phyloP scores from a whole-genome alignment of 2,329 filamentous ascomycete species.

The Mollisiaceae sp. region DNA sequence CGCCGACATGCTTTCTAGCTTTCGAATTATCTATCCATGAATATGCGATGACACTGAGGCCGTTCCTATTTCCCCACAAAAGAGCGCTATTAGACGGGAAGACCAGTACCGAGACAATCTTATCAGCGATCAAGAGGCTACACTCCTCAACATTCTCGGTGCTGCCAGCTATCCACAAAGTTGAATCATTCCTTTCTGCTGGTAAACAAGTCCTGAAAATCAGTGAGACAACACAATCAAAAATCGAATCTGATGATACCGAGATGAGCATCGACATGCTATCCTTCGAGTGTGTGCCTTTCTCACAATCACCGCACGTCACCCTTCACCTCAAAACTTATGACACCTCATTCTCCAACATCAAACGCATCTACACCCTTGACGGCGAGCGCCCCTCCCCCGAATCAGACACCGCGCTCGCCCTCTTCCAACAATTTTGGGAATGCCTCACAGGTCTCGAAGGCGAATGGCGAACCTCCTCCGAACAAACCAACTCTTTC shows the following conservation, averaged over 20 bases:
- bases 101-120: not conserved
- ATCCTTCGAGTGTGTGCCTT: not conserved
- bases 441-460: not conserved
- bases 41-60: constrained; percentile 14
- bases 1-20: constrained; percentile 21
- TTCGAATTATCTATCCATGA: constrained; percentile 8
- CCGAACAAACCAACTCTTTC: not conserved
- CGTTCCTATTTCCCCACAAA: constrained; percentile 17
- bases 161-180: not conserved
- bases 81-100: constrained; percentile 3
- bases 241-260: not conserved
- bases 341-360: constrained; percentile 1
- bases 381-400: not conserved
- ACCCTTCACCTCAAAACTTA: constrained; percentile 3
- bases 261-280: constrained; percentile 6
- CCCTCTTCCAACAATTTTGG: constrained; percentile 1
- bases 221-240: not conserved
- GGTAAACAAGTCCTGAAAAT: not conserved
- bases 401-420: not conserved
- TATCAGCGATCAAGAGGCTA: not conserved
- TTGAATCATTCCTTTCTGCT: not conserved
- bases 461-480: not conserved
- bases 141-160: not conserved
- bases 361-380: not conserved
- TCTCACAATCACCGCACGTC: not conserved